Evolutionary conservation across 176 grass and related monocot species (phyloP).

Genomic region (barley (Hordeum vulgare)): MorexV3_pseudomolecules_assembly NC_058519.1:361538917-361539416

Average conservation of each 20-base stretch:
- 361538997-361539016: neutral
- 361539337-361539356: conserved; percentile 78
- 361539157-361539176: conserved; percentile 8
- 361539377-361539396: conserved; percentile 69
- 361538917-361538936: neutral
- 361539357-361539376: conserved; percentile 34
- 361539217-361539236: conserved; percentile 2
- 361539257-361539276: conserved; percentile 81
- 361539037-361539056: conserved; percentile 5
- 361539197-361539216: neutral
- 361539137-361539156: neutral
- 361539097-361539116: neutral
- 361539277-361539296: conserved; percentile 94
- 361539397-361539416: conserved; percentile 73
- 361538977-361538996: neutral
- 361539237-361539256: conserved; percentile 37
- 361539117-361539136: neutral
- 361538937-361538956: neutral
- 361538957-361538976: conserved; percentile 5
- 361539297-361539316: conserved; percentile 64
- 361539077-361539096: neutral
- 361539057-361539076: neutral
- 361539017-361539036: neutral
- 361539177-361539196: neutral
- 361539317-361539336: conserved; percentile 97